These are phyloP conservation scores for Cucumis hystrix DNA, from an alignment of 306 rosid species.

Conservation along the genomic window DNA sequence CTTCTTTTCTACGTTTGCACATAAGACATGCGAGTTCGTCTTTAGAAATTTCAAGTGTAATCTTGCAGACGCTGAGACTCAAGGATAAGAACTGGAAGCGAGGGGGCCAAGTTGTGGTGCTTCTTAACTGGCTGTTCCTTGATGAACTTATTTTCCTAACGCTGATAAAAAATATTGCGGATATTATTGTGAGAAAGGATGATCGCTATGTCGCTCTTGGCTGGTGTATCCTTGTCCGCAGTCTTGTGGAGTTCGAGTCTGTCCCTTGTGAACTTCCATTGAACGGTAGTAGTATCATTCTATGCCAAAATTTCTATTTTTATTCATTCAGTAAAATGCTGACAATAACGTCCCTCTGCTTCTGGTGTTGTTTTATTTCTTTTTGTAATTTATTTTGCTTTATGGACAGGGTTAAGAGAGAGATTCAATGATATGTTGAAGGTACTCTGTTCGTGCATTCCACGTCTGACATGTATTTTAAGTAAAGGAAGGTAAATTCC, in stretches of 20 bases:
- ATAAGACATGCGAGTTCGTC: not conserved
- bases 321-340: not conserved
- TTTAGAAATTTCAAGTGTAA: not conserved
- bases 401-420: slow-evolving; percentile 48
- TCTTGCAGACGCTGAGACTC: slow-evolving; percentile 17
- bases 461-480: slow-evolving; percentile 28
- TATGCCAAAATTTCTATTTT: not conserved
- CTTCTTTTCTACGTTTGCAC: not conserved
- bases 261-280: slow-evolving; percentile 25
- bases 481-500: slow-evolving; percentile 59
- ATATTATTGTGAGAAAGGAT: slow-evolving; percentile 31
- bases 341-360: not conserved
- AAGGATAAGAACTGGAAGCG: slow-evolving; percentile 46
- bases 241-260: slow-evolving; percentile 39
- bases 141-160: slow-evolving; percentile 44
- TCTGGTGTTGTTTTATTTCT: not conserved
- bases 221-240: slow-evolving; percentile 72
- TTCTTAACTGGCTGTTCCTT: slow-evolving; percentile 74
- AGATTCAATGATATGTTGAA: slow-evolving; percentile 49
- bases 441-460: slow-evolving; percentile 36
- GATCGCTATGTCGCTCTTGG: slow-evolving; percentile 65
- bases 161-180: slow-evolving; percentile 36
- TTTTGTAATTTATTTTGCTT: not conserved
- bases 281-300: slow-evolving; percentile 39
- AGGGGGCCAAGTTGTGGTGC: slow-evolving; percentile 49